Conservation (phyloP, 305 asterid species). For the Solanum hybrid region DNA sequence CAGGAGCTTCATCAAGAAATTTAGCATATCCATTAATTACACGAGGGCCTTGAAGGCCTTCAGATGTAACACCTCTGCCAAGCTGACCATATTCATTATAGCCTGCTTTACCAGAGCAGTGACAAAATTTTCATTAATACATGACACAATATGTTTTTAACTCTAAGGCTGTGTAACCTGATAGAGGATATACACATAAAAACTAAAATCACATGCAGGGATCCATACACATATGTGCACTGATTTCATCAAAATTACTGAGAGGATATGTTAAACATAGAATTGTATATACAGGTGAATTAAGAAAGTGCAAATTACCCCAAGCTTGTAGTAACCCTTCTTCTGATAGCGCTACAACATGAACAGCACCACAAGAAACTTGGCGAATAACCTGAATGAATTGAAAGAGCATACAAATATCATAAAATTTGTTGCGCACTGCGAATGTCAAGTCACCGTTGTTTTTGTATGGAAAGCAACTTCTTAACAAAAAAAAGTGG, state of each 20-base stretch:
- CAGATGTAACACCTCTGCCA: constrained; percentile 95
- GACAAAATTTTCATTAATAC: constrained; percentile 46
- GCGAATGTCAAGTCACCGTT: neutral
- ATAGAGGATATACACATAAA: neutral
- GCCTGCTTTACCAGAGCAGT: constrained; percentile 76
- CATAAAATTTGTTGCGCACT: neutral
- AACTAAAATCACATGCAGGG: neutral
- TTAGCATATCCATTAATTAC: constrained; percentile 72
- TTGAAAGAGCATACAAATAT: neutral
- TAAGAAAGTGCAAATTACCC: constrained; percentile 42
- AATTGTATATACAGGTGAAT: neutral
- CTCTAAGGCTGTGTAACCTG: constrained; percentile 10
- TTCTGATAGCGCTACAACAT: constrained; percentile 83
- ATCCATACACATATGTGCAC: neutral
- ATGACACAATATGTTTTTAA: constrained; percentile 17
- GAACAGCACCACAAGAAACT: constrained; percentile 98
- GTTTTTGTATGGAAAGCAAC: neutral
- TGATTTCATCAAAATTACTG: neutral
- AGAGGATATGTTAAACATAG: neutral
- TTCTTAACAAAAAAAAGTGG: neutral
- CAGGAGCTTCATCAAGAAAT: constrained; percentile 94
- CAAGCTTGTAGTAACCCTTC: constrained; percentile 91
- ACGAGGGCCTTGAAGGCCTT: constrained; percentile 95
- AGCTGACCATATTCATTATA: constrained; percentile 98
- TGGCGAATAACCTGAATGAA: constrained; percentile 63